Base-by-base conservation (phyloP, 2,329 filamentous ascomycete species). In the Aspergillus fumigatiaffinis region DNA sequence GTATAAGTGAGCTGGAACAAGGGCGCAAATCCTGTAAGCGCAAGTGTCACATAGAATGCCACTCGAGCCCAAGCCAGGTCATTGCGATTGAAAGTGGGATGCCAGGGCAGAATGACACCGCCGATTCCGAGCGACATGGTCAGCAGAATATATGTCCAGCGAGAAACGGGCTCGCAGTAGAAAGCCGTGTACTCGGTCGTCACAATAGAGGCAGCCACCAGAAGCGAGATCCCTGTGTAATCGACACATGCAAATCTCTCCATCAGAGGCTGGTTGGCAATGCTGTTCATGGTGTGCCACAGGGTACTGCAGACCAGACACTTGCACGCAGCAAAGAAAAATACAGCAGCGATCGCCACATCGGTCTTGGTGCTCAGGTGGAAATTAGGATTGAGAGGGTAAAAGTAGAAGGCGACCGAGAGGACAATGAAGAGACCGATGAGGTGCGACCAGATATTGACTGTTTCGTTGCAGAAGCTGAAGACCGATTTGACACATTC, bases 221-320 rank as follows among this genome's bases (percentile, higher is more conserved):
- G 84, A 52, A 99, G 81, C 1, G 92, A 96, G 65, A 99, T 99
- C 55, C 94, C 94, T 0, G 94, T 97, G 77, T 99, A 99, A 75
- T 99, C 94, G 58, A 99, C 92, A 73, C 94, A 99, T 20, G 94
- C 94, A 69, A 99, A 97, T 60, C 92, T 89, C 72, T 96, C 94
- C 77, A 99, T 89, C 46, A 96, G 84, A 21, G 87, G 85, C 68
- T 96, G 87, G 65, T 96, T 90, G 20, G 93, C 92, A 54, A 97
- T 95, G 67, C 91, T 91, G 78, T 93, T 96, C 92, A 99, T 97
- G 26, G 94, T 97, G 78, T 99, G 94, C 94, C 94, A 99, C 70
- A 97, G 87, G 62, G 89, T 93, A 60, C 90, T 95, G 86, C 94
- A 99, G 71, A 93, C 86, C 55, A 99, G 84, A 69, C 93, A 97